A percentile compares a stretch with the other conserved stretches of the same genome.
Conservation (phyloP, 2,329 filamentous ascomycete species). For the Alternaria triticimaculans region DNA sequence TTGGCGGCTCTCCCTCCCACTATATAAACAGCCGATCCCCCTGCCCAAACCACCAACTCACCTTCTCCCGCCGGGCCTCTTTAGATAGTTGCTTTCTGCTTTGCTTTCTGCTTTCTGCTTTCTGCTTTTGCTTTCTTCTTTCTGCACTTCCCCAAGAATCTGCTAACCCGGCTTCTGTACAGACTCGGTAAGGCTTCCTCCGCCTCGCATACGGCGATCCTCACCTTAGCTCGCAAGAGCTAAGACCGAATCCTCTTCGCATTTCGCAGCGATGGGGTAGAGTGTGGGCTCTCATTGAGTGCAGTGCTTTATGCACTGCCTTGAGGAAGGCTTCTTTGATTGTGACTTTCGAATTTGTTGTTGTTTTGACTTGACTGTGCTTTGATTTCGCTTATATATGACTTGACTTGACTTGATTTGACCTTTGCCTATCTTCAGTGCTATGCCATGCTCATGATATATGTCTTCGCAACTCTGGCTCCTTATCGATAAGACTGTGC, state of each 20-base stretch:
- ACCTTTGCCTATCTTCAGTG: not conserved
- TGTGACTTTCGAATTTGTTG: not conserved
- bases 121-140: not conserved
- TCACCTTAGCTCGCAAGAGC: not conserved
- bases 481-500: not conserved
- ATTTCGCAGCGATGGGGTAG: not conserved
- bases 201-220: not conserved
- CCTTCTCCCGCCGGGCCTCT: not conserved
- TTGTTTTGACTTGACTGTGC: not conserved
- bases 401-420: not conserved
- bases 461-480: not conserved
- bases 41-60: not conserved
- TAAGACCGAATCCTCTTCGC: not conserved
- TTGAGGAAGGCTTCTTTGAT: not conserved
- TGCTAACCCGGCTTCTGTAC: not conserved
- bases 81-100: not conserved
- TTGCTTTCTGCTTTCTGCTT: not conserved
- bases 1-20: not conserved
- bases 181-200: not conserved
- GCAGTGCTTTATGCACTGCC: not conserved
- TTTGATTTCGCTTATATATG: not conserved
- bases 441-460: not conserved
- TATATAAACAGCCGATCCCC: not conserved
- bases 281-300: not conserved
- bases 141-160: not conserved